These are phyloP conservation scores for Phytophthora fragariae DNA, from an alignment of 352 stramenopile genomes.

Conservation along the genomic window DNA sequence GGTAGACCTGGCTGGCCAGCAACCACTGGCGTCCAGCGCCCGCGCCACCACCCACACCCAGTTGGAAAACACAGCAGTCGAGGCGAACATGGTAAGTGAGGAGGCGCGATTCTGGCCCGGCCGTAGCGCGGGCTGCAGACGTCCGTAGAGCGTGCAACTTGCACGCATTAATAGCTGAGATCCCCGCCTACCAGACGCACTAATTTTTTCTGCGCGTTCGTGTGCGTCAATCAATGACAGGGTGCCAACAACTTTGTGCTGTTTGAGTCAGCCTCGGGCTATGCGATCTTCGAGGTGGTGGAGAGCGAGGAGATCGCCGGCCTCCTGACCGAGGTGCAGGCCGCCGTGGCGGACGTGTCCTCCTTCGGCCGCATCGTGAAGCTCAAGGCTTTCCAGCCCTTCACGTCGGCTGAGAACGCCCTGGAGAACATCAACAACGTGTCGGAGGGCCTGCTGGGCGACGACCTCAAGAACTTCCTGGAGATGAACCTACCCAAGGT, in stretches of 20 bases:
- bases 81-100: conserved; percentile 46
- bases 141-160: conserved; percentile 24
- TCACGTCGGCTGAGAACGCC: conserved; percentile 98
- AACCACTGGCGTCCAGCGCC: conserved; percentile 24
- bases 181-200: conserved; percentile 3
- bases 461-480: conserved; percentile 98
- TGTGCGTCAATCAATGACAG: conserved; percentile 12
- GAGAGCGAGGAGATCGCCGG: conserved; percentile 97
- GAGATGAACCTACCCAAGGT: conserved; percentile 99
- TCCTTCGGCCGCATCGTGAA: conserved; percentile 98
- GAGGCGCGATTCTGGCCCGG: neutral
- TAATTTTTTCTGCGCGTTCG: conserved; percentile 30
- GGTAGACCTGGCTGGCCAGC: conserved; percentile 39
- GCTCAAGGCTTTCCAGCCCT: conserved; percentile 99
- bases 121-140: conserved; percentile 3
- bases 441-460: conserved; percentile 93
- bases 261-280: conserved; percentile 98
- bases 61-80: conserved; percentile 49
- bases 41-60: conserved; percentile 32
- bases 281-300: conserved; percentile 98
- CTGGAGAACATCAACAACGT: conserved; percentile 99
- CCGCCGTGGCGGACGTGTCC: conserved; percentile 93
- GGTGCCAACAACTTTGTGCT: conserved; percentile 91
- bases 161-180: conserved; percentile 11
- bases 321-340: conserved; percentile 90